Conservation (phyloP, 2,329 filamentous ascomycete genomes). For the Nothophaeocryptopus gaeumannii region DNA sequence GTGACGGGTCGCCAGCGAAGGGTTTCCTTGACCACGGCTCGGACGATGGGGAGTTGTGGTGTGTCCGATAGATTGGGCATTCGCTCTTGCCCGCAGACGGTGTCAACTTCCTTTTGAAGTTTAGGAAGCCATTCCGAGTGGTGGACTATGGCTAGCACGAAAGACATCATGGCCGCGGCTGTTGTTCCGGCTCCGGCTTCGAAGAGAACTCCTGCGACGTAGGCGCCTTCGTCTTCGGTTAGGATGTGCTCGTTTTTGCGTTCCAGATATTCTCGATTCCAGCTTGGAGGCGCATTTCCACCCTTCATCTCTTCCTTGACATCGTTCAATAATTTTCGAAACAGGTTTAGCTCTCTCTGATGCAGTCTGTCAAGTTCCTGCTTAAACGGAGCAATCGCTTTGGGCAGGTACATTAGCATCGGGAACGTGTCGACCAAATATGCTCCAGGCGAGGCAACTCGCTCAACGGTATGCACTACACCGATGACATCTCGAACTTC, state of each 20-base stretch:
- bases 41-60: constrained; percentile 51
- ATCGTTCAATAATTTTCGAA: constrained; percentile 34
- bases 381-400: constrained; percentile 34
- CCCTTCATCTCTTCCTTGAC: constrained; percentile 28
- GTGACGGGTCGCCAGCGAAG: constrained; percentile 58
- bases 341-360: constrained; percentile 28
- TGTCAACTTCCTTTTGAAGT: constrained; percentile 38
- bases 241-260: constrained; percentile 23
- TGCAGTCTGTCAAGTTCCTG: constrained; percentile 27
- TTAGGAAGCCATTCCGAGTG: constrained; percentile 23
- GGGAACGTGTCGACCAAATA: constrained; percentile 38
- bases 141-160: constrained; percentile 32
- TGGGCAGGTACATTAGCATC: constrained; percentile 30
- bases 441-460: constrained; percentile 38
- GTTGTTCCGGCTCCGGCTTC: constrained; percentile 36
- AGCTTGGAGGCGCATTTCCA: constrained; percentile 23
- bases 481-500: constrained; percentile 34
- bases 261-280: constrained; percentile 27
- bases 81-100: constrained; percentile 40
- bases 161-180: constrained; percentile 32
- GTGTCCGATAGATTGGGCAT: constrained; percentile 54
- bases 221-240: constrained; percentile 30
- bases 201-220: constrained; percentile 35
- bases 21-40: constrained; percentile 58
- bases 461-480: constrained; percentile 37